Evolutionary conservation across 164 flowering plant genomes (phyloP).

Genomic region (Hamamelis virginiana): DNA sequence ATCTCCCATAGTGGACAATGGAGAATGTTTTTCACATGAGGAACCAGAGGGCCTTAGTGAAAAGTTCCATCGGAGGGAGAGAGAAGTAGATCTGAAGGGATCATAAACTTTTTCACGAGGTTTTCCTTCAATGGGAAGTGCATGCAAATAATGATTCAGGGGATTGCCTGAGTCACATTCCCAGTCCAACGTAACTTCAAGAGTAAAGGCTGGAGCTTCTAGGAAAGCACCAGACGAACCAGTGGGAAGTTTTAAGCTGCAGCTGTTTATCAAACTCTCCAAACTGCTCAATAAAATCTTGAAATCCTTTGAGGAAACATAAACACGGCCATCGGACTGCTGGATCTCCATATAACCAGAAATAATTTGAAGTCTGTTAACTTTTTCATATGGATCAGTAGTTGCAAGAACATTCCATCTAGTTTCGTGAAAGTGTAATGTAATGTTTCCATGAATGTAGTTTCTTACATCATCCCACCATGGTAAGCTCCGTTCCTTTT

Average conservation of each 20-base stretch:
- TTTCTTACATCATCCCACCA: constrained; percentile 99
- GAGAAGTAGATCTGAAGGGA: constrained; percentile 91
- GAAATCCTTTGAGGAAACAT: constrained; percentile 60
- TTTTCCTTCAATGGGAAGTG: constrained; percentile 81
- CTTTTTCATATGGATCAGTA: constrained; percentile 90
- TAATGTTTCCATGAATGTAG: constrained; percentile 81
- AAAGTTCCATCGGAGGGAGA: constrained; percentile 87
- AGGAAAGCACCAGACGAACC: constrained; percentile 57
- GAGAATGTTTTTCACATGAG: constrained; percentile 35
- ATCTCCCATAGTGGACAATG: constrained; percentile 33
- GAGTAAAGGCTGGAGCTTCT: constrained; percentile 65
- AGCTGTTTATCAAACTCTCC: constrained; percentile 66
- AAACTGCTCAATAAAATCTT: constrained; percentile 80
- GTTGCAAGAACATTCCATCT: constrained; percentile 76
- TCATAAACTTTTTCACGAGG: constrained; percentile 80
- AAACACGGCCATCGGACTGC: constrained; percentile 93
- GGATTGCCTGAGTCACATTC: constrained; percentile 94
- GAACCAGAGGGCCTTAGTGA: constrained; percentile 60
- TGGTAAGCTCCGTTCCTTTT: constrained; percentile 90
- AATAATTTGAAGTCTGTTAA: constrained; percentile 73
- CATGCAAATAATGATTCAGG: constrained; percentile 80
- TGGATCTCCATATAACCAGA: constrained; percentile 70
- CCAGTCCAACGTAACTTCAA: constrained; percentile 97
- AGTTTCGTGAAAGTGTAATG: constrained; percentile 60
- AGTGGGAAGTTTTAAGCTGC: constrained; percentile 54